Evolutionary conservation across 176 grass and related monocot genomes (phyloP).

Genomic region (Miscanthus lutarioriparius): DNA sequence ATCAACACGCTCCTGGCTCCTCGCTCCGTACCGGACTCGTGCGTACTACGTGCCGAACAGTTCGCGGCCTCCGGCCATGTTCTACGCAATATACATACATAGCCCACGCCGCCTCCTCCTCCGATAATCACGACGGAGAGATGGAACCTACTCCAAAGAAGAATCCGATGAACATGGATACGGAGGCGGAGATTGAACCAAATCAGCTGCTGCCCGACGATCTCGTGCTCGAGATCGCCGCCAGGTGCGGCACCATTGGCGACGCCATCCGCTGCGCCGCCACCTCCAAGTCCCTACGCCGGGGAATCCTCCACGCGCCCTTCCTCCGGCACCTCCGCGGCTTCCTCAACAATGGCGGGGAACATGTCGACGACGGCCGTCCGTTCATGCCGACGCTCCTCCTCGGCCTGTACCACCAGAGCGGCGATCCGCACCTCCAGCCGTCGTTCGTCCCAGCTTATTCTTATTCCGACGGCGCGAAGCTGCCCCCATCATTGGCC

Average conservation of each 20-base stretch:
- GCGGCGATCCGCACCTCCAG: neutral
- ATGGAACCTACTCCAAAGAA: neutral
- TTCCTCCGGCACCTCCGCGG: constrained; percentile 4
- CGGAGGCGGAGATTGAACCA: no score
- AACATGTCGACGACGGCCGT: neutral
- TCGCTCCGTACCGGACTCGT: neutral
- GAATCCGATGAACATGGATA: neutral
- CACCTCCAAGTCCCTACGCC: neutral
- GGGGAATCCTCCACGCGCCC: neutral
- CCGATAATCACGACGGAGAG: neutral
- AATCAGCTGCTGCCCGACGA: constrained; percentile 12
- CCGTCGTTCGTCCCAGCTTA: neutral
- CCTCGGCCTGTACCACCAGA: neutral
- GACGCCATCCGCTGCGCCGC: constrained; percentile 15
- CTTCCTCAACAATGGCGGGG: neutral
- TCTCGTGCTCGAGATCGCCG: constrained; percentile 26
- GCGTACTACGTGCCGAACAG: neutral
- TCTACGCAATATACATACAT: no score
- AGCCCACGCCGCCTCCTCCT: neutral
- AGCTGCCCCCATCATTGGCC: neutral
- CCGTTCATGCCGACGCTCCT: neutral
- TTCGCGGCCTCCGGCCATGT: neutral
- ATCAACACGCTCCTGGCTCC: neutral
- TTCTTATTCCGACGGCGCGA: neutral
- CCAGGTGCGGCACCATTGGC: neutral